Evolutionary conservation across 2,329 filamentous ascomycete species (phyloP).

Genomic region (Pezicula neosporulosa): DNA sequence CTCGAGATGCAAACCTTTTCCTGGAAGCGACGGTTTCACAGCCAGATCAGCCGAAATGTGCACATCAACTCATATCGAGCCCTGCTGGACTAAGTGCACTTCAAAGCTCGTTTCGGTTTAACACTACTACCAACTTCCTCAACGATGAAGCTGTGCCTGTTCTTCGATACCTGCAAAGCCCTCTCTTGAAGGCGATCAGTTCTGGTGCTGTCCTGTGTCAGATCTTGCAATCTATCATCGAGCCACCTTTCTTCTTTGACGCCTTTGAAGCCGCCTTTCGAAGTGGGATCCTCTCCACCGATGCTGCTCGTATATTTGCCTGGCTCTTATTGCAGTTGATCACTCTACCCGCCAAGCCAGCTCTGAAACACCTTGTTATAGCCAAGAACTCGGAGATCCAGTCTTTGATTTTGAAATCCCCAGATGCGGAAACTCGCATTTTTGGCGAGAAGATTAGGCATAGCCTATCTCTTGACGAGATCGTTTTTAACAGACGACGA

Average conservation of each 20-base stretch:
- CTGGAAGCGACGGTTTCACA: constrained; percentile 44
- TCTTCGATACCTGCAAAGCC: constrained; percentile 31
- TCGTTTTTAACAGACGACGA: constrained; percentile 14
- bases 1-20: constrained; percentile 39
- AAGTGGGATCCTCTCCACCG: constrained; percentile 20
- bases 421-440: constrained; percentile 22
- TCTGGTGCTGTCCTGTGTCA: constrained; percentile 34
- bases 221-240: constrained; percentile 41
- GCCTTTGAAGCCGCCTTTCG: constrained; percentile 25
- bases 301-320: constrained; percentile 30
- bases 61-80: constrained; percentile 37
- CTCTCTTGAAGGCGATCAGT: constrained; percentile 16
- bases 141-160: constrained; percentile 32
- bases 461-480: constrained; percentile 18
- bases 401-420: constrained; percentile 15
- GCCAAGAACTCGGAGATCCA: constrained; percentile 25
- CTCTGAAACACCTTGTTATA: constrained; percentile 21
- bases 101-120: constrained; percentile 38
- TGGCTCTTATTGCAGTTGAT: constrained; percentile 44
- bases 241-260: constrained; percentile 49
- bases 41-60: constrained; percentile 34
- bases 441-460: constrained; percentile 37
- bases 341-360: constrained; percentile 24
- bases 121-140: constrained; percentile 39
- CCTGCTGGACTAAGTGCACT: constrained; percentile 31